Evolutionary conservation across 2,329 filamentous ascomycete genomes (phyloP), one percentile per base, ranked within the genome.

Genomic region (Knoxdaviesia proteae): DNA sequence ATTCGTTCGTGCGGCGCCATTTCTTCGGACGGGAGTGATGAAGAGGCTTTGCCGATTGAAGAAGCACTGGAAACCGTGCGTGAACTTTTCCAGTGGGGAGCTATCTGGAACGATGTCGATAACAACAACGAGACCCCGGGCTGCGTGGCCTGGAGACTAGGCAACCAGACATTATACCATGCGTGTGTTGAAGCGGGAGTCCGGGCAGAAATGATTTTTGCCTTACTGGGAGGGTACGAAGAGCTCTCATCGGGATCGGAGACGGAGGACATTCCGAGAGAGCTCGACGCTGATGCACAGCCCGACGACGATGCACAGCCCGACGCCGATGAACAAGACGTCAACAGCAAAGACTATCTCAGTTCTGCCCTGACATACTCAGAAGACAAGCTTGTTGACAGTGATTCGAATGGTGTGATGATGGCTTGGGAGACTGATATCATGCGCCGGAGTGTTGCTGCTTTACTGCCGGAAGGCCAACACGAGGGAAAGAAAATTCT

Each of bases 91-190:
- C 71, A 87, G 53, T 80, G 81, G 50, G 90, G 90, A 33, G 90
- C 84, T 7, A 94, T 96, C 51, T 98, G 90, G 90, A 98, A 98
- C 61, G 87, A 94, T 56, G 65, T 96, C 44, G 84, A 96, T 58
- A 62, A 67, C 49, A 79, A 83, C 51, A 72, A 84, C 52, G 88
- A 96, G 65, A 96, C 90, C 3, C 86, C 90, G 0, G 90, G 86
- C 6, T 96, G 88, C 56, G 64, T 94, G 38, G 90, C 90, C 6
- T 66, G 68, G 45, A 63, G 74, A 31, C 56, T 94, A 30, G 79
- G 80, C 0, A 64, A 82, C 51, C 67, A 60, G 43, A 69, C 74
- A 41, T 61, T 94, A 34, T 96, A 98, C 56, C 72, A 80, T 36
- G 59, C 86, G 45, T 83, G 88, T 56, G 81, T 96, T 6, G 82